Base-by-base conservation (phyloP, 2,329 filamentous ascomycete species). In the Dendrostoma leiphaemia region DNA sequence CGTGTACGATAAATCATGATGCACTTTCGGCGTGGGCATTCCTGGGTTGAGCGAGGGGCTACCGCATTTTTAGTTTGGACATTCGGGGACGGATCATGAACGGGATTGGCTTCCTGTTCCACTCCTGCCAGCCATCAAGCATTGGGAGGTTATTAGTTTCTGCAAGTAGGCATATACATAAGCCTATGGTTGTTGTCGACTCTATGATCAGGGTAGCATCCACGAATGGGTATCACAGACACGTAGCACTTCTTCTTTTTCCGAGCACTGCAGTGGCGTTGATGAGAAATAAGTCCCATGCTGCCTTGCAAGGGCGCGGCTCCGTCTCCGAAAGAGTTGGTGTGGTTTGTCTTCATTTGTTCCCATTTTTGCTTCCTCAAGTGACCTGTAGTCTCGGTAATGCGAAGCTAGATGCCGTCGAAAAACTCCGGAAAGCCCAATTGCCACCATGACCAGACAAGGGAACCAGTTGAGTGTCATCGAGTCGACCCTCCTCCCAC, bases 391-490 rank as follows among this genome's bases (percentile, higher is more conserved):
- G 72, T 71, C 64, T 66, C 64, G 67, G 67, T 70, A 67, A 65
- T 67, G 66, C 66, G 69, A 74, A 72, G 66, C 70, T 73, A 70
- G 70, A 72, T 68, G 67, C 68, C 70, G 72, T 69, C 69, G 64
- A 65, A 72, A 51, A 59, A 74, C 71, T 73, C 72, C 72, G 69
- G 68, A 73, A 72, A 69, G 68, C 64, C 44, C 64, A 62, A 72
- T 72, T 72, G 70, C 70, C 70, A 70, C 67, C 70, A 67, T 67
- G 66, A 71, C 71, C 65, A 70, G 63, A 66, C 61, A 54, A 57
- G 55, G 55, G 53, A 57, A 53, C 48, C 49, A 57, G 55, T 54
- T 62, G 61, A 57, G 62, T 62, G 56, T 60, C 59, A 62, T 57
- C 50, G 60, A 60, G n/a, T 57, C 61, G 54, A 54, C 58, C 51